Conservation (phyloP, 257 asterid genomes). For the Solanum gracilifrons region DNA sequence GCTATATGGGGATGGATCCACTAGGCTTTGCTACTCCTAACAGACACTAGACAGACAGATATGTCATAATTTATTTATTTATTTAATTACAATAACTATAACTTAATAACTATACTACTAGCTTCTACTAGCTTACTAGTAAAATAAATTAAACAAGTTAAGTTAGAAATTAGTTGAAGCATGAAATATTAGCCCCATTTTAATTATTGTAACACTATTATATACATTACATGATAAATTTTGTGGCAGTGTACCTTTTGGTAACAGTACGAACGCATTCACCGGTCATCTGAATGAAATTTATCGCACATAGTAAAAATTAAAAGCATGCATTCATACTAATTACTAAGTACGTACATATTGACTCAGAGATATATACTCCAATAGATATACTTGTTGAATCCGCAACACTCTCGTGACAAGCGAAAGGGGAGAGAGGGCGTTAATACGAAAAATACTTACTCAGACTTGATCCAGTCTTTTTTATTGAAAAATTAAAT, state of each 20-base stretch:
- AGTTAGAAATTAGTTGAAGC: background rate
- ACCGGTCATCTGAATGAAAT: background rate
- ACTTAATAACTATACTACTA: background rate
- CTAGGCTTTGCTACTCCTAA: background rate
- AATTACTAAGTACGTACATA: too few relatives aligned
- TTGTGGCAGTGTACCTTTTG: background rate
- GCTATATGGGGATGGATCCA: background rate
- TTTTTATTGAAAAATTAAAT: background rate
- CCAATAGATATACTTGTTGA: background rate
- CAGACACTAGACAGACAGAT: background rate
- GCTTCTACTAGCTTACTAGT: background rate
- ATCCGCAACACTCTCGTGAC: background rate
- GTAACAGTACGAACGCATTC: background rate
- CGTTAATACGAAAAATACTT: too few relatives aligned
- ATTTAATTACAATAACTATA: background rate
- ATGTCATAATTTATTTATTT: background rate
- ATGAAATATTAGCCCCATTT: background rate
- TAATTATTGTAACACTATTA: background rate
- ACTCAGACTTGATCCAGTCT: background rate
- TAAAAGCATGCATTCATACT: background rate
- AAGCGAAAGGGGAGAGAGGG: too few relatives aligned
- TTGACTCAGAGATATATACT: background rate
- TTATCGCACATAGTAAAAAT: background rate
- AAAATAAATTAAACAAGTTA: background rate
- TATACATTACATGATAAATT: background rate